Evolutionary conservation across 352 stramenopile species (phyloP), one percentile per base, ranked within the genome.

Genomic region (Pythium myriotylum): DNA sequence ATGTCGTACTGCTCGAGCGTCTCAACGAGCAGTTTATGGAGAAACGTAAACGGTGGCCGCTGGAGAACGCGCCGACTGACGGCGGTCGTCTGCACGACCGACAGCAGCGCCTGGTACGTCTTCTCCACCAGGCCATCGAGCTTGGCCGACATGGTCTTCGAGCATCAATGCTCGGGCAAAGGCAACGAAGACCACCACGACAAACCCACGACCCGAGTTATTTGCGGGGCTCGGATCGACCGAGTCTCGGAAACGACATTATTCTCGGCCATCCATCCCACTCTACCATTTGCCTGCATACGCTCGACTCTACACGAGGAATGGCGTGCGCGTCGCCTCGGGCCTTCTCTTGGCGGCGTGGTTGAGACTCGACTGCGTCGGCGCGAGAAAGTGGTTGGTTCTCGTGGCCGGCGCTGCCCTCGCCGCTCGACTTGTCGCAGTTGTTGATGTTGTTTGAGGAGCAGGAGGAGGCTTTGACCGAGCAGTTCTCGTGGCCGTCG

Each of bases 21-120:
- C 50, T 92, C 82, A 8, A 91, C 63, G 5, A 92, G 70, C 2
- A 95, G 61, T 55, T 92, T 92, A 66, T 95, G 84, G 4, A 95
- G 57, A 35, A 95, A 93, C 3, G 84, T 90, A 55, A 95, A 95
- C 14, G 86, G 86, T 17, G 86, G 86, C 9, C 86, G 77, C 13
- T 65, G 45, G 4, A 95, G 67, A 22, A 93, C 82, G 57, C 86
- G 88, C 17, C 73, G 77, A 20, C 58, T 91, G 52, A 95, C 69
- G 4, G 77, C 80, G 4, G 81, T 91, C 5, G 81, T 90, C 39
- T 89, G 72, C 13, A 91, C 81, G 51, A 92, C 59, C 2, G 59
- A 53, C 22, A 90, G 69, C n/a, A 92, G 70, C 17, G 74, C 64
- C 26, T 83, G 65, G 39, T 91, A 92, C 39, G 79, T 87, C 42